Evolutionary conservation across 805 yeast genomes (phyloP).

Genomic region (Schwanniomyces polymorphus): DNA sequence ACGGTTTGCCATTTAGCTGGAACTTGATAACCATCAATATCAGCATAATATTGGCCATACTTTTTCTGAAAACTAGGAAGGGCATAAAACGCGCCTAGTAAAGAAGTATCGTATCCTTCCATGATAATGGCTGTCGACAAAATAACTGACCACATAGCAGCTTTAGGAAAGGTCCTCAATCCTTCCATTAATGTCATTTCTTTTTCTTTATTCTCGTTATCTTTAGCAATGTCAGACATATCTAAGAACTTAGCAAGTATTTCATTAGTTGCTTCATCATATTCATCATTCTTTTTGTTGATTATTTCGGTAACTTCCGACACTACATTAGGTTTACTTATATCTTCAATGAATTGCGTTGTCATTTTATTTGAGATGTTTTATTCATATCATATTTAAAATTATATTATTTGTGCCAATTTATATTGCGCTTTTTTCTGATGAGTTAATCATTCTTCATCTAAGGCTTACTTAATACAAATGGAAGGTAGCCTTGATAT

Average conservation of each 20-base stretch:
- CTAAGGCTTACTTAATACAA: too few species aligned
- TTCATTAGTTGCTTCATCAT: too few species aligned
- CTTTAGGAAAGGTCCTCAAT: slow-evolving; percentile 33
- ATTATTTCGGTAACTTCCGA: too few species aligned
- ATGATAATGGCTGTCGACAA: slow-evolving; percentile 31
- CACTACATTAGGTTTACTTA: too few species aligned
- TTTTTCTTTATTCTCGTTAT: slow-evolving; percentile 32
- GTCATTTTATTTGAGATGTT: too few species aligned
- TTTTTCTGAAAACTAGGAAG: slow-evolving; percentile 33
- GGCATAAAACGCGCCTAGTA: slow-evolving; percentile 33
- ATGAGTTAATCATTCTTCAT: too few species aligned
- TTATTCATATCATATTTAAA: too few species aligned
- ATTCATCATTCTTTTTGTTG: too few species aligned
- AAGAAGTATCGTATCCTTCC: slow-evolving; percentile 41
- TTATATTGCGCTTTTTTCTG: too few species aligned
- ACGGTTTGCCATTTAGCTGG: slow-evolving; percentile 39
- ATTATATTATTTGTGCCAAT: too few species aligned
- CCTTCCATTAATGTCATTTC: slow-evolving; percentile 35
- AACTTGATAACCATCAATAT: slow-evolving; percentile 22
- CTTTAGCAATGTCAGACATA: slow-evolving; percentile 28
- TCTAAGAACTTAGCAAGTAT: slow-evolving; percentile 39
- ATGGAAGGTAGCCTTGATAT: too few species aligned
- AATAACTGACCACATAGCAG: slow-evolving; percentile 3
- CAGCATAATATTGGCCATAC: slow-evolving; percentile 30
- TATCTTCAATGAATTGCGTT: too few species aligned